A percentile compares a stretch with the other conserved stretches of the same genome.
phyloP scores from a whole-genome alignment of 129 eudicot genomes.

The Cynara cardunculus region DNA sequence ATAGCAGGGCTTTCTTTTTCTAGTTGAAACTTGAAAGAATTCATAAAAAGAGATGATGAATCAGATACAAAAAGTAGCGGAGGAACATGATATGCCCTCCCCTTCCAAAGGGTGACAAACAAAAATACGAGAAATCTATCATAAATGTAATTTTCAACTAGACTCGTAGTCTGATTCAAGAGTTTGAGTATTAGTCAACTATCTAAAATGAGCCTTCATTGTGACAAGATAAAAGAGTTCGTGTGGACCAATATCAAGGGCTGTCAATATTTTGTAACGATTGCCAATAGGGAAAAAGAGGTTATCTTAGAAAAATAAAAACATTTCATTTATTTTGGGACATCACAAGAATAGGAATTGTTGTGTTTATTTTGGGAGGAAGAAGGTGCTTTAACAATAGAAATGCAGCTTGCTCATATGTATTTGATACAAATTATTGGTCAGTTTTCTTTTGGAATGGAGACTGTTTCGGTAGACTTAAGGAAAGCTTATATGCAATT shows the following conservation, averaged over 20 bases:
- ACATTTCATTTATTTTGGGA: not conserved
- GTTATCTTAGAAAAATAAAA: not conserved
- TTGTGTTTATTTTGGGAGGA: not conserved
- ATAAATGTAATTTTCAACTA: too few species aligned
- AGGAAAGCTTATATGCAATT: too few species aligned
- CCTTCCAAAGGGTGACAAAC: too few species aligned
- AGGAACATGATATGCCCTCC: not conserved
- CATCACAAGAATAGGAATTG: not conserved
- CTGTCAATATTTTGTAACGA: not conserved
- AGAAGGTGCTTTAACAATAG: not conserved
- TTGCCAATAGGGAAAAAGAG: not conserved
- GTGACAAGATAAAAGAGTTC: not conserved
- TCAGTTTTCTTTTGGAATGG: too few species aligned
- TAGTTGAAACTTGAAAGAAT: not conserved
- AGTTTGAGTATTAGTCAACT: not conserved
- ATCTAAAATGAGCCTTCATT: not conserved
- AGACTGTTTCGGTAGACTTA: too few species aligned
- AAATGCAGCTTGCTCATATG: too few species aligned
- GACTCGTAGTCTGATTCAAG: not conserved
- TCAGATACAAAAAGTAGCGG: not conserved
- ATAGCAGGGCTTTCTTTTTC: not conserved
- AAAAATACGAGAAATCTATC: too few species aligned
- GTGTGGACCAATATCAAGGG: not conserved
- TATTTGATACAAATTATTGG: too few species aligned
- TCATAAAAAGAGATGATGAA: not conserved